Evolutionary conservation across 1,284 basidiomycete species (phyloP).

Genomic region (Sparassis latifolia): DNA sequence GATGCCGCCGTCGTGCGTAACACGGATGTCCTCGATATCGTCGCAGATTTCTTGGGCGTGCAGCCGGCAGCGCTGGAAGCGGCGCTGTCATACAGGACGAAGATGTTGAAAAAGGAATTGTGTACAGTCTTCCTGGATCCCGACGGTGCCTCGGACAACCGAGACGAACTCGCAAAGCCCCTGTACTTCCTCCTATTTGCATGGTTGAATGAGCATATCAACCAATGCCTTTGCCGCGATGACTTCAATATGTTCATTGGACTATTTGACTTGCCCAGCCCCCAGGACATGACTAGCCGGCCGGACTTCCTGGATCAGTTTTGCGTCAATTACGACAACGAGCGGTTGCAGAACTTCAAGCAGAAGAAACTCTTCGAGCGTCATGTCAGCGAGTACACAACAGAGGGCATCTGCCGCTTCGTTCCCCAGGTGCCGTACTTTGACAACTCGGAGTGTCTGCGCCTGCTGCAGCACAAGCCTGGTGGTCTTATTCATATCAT

Average conservation of each 20-base stretch:
- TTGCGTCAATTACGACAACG: slow-evolving; percentile 93
- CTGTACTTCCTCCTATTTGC: slow-evolving; percentile 93
- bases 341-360: slow-evolving; percentile 82
- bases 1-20: slow-evolving; percentile 87
- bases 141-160: slow-evolving; percentile 86
- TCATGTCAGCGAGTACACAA: slow-evolving; percentile 75
- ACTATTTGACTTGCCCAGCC: slow-evolving; percentile 94
- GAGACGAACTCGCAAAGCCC: slow-evolving; percentile 90
- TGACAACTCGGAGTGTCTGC: slow-evolving; percentile 88
- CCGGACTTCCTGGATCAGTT: slow-evolving; percentile 95
- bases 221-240: slow-evolving; percentile 88
- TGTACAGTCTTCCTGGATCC: slow-evolving; percentile 95
- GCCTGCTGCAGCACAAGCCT: slow-evolving; percentile 81
- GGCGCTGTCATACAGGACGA: slow-evolving; percentile 89
- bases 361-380: slow-evolving; percentile 78
- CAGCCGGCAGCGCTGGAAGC: slow-evolving; percentile 70
- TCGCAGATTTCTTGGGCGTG: slow-evolving; percentile 90
- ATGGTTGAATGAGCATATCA: slow-evolving; percentile 96
- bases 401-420: slow-evolving; percentile 74
- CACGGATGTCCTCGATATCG: slow-evolving; percentile 70
- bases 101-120: slow-evolving; percentile 88
- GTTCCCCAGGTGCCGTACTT: slow-evolving; percentile 79
- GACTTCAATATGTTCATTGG: slow-evolving; percentile 91
- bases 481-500: slow-evolving; percentile 95
- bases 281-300: slow-evolving; percentile 78